Conservation (phyloP, 169 alveolate genomes). For the Amoebophrya sp. region DNA sequence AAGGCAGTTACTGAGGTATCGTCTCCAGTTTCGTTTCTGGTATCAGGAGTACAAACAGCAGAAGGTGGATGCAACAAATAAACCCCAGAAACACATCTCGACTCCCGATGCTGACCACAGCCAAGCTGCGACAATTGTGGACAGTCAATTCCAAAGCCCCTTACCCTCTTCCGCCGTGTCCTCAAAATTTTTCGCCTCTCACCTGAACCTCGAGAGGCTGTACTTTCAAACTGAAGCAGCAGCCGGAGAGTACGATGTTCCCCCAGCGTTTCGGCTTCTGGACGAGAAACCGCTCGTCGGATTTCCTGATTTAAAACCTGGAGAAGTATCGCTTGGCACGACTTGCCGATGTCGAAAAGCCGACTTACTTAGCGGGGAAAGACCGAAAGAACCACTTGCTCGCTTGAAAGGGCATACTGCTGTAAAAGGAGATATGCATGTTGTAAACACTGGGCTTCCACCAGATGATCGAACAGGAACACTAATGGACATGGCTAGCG, state of each 20-base stretch:
- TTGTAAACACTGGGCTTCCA: too few species aligned
- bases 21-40: not conserved
- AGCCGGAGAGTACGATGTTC: not conserved
- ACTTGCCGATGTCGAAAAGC: not conserved
- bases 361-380: too few species aligned
- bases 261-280: not conserved
- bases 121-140: too few species aligned
- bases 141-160: too few species aligned
- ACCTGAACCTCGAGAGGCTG: not conserved
- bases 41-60: not conserved
- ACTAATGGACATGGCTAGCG: not conserved
- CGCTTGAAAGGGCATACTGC: too few species aligned
- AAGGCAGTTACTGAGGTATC: not conserved
- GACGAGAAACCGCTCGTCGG: not conserved
- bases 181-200: too few species aligned
- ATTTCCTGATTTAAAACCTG: not conserved
- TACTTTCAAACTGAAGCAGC: not conserved
- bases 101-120: too few species aligned
- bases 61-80: not conserved
- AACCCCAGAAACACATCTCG: not conserved
- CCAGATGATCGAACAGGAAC: too few species aligned
- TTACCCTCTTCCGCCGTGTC: too few species aligned
- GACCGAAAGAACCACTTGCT: too few species aligned
- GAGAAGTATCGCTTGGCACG: not conserved
- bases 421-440: too few species aligned